Evolutionary conservation across 352 stramenopile species (phyloP).

Genomic region (Globisporangium ultimum): DNA sequence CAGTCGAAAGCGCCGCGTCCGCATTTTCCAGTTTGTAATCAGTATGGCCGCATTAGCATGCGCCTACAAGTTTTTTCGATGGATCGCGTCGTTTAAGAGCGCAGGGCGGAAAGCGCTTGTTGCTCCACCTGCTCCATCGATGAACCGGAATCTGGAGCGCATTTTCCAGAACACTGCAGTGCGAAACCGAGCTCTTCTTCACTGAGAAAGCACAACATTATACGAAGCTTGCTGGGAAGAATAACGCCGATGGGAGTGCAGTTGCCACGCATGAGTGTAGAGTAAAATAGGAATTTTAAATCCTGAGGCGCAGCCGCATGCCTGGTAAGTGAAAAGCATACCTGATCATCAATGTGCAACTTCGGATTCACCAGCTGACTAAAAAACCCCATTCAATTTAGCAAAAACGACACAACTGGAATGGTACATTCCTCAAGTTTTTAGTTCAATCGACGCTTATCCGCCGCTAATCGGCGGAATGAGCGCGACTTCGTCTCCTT

Average conservation of each 20-base stretch:
- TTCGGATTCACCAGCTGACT: slow-evolving; percentile 3
- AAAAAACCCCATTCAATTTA: background rate
- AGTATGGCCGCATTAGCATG: slow-evolving; percentile 47
- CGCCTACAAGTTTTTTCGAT: slow-evolving; percentile 60
- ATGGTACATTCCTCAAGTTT: slow-evolving; percentile 8
- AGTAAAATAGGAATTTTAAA: slow-evolving; percentile 3
- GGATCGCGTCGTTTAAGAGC: slow-evolving; percentile 44
- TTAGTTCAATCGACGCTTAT: slow-evolving; percentile 11
- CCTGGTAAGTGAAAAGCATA: background rate
- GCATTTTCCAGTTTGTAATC: slow-evolving; percentile 79
- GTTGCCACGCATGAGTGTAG: background rate
- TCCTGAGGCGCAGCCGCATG: background rate
- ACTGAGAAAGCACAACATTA: slow-evolving; percentile 8
- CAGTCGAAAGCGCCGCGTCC: slow-evolving; percentile 62
- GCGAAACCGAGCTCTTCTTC: slow-evolving; percentile 11
- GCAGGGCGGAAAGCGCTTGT: slow-evolving; percentile 29
- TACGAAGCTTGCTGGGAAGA: background rate
- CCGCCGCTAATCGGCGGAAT: slow-evolving; percentile 81
- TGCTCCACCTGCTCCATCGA: slow-evolving; percentile 20
- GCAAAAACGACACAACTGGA: background rate
- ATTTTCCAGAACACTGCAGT: slow-evolving; percentile 69
- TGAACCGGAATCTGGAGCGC: slow-evolving; percentile 48
- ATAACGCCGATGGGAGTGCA: slow-evolving; percentile 3
- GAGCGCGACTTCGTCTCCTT: slow-evolving; percentile 78
- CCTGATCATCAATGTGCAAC: background rate